phyloP scores from a whole-genome alignment of 345 rosid species.

The Arabidopsis suecica region DNA sequence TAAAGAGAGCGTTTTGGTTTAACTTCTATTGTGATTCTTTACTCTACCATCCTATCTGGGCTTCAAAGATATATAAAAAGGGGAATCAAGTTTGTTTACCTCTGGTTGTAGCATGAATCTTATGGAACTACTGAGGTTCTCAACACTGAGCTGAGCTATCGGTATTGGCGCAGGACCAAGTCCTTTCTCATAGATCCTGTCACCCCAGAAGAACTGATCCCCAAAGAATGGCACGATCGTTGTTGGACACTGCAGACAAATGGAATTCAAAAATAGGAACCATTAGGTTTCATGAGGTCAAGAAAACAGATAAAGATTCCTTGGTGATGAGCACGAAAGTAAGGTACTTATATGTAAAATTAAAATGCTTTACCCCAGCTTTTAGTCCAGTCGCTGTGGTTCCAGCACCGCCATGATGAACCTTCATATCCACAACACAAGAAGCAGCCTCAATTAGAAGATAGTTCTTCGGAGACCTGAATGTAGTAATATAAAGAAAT shows the following conservation, averaged over 20 bases:
- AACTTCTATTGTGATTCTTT: background rate
- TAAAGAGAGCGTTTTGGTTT: background rate
- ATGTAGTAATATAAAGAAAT: background rate
- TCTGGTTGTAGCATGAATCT: conserved; percentile 90
- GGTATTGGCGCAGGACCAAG: conserved; percentile 92
- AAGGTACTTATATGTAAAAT: conserved; percentile 1
- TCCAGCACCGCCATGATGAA: conserved; percentile 99
- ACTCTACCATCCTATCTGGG: background rate
- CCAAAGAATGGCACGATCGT: conserved; percentile 97
- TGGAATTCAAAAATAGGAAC: background rate
- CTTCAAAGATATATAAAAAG: background rate
- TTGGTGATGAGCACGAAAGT: conserved; percentile 6
- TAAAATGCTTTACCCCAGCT: conserved; percentile 74
- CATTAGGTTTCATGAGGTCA: conserved; percentile 1
- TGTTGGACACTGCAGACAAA: conserved; percentile 82
- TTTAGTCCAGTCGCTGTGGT: conserved; percentile 94
- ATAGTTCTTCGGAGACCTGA: conserved; percentile 2
- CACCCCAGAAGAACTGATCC: conserved; percentile 99
- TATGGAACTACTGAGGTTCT: conserved; percentile 80
- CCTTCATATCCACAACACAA: conserved; percentile 53
- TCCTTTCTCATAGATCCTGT: conserved; percentile 67
- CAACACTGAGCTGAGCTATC: conserved; percentile 72
- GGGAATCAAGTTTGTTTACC: conserved; percentile 52
- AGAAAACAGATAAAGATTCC: conserved; percentile 8
- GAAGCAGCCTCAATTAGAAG: conserved; percentile 13